Evolutionary conservation across 2,329 filamentous ascomycete genomes (phyloP), one percentile per base, ranked within the genome.

Genomic region (Trichoderma endophyticum): DNA sequence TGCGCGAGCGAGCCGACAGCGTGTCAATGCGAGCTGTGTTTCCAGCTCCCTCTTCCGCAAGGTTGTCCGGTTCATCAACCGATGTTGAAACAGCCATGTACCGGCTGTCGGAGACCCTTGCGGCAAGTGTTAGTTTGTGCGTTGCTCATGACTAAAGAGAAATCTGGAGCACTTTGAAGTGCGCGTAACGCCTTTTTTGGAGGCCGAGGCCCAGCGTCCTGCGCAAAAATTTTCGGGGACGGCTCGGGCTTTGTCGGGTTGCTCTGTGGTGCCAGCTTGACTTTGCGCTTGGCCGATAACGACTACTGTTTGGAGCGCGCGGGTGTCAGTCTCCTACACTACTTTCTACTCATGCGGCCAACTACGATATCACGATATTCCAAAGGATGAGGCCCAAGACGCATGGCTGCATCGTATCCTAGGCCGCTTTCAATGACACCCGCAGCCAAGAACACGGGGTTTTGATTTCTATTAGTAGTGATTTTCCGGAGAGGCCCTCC

Each of bases 191-290:
- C 48, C 12, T 66, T 24, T 24, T 66, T 54, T 36, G 6, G 39
- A 34, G 57, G 57, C 57, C 36, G 57, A 70, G 67, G 56, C 36
- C 39, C 66, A 60, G 28, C 48, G 36, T 61, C n/a, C 15, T 34
- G 24, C 39, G 34, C 18, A 51, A 51, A 54, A 15, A 8, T 34
- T 64, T 59, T 71, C 69, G 61, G 69, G 24, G 26, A n/a, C 62
- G 61, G 62, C 69, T 71, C 70, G 70, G 70, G 48, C 69, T 65
- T 64, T 61, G 30, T 71, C 68, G 68, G 68, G 24, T 12, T 71
- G 12, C 18, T 21, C 14, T 28, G 7, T 12, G 48, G 48, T 54
- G 48, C 48, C 48, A 54, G 48, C 48, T 21, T 54, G 48, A 54
- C 18, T 21, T 60, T 21, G 56, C 28, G 56, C 56, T 18, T 60